Base-by-base conservation (phyloP, 2,329 filamentous ascomycete species). In the Lizonia empirigonia region DNA sequence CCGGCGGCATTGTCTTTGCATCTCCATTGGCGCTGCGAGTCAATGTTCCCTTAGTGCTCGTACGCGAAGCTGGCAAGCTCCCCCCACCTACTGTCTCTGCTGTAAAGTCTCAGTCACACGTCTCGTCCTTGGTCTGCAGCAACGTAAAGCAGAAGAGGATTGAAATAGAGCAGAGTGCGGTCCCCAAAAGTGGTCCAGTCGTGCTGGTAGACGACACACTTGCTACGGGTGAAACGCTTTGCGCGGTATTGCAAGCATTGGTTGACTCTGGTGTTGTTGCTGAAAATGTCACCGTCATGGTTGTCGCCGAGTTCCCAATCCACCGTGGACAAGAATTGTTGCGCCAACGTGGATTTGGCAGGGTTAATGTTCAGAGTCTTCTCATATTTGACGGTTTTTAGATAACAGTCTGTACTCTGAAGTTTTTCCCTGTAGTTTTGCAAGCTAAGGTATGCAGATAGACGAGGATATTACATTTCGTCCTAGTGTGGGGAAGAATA, bases 181-280 rank as follows among this genome's bases (percentile, higher is more conserved):
- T 86, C 15, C 59, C 71, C 0, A 61, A 20, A 27, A 75, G 69
- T 1, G 69, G 65, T 4, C 73, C 71, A 4, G 78, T 85, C 9
- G 72, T 85, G n/a, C 76, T 85, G 0, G 75, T 86, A 5, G 83
- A 86, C 51, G 83, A 86, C 66, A 82, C 85, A 22, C 77, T 86
- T 48, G 76, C 83, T 5, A 81, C 79, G 0, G 83, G 82, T 1
- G 58, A 74, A 57, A 85, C 83, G 2, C 76, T 86, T 29, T 78
- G 72, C 63, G 81, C 80, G 6, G 74, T 83, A 27, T 58, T 86
- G 26, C 56, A 74, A 57, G 69, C 86, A 1, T 62, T 86, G 20
- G 10, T 32, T 1, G 39, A 79, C 58, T 76, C 71, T 52, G 77
- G 78, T 0, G 55, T 84, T 13, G 7, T 37, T n/a, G 27, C 50